Base-by-base conservation (phyloP, 148 eudicot genomes). In the Vaccinium vitisidaea region DNA sequence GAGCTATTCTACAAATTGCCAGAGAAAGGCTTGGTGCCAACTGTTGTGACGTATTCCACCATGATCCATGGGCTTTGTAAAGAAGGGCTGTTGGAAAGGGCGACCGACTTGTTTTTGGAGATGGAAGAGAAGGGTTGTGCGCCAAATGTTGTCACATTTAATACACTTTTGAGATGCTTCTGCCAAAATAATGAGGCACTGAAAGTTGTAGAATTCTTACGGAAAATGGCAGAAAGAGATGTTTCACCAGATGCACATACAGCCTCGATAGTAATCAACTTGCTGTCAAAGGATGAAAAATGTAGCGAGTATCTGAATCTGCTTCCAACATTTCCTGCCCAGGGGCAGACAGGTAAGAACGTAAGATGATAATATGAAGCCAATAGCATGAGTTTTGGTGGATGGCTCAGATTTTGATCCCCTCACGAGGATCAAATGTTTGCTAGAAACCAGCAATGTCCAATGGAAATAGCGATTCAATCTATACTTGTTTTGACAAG, bases 281-380 rank as follows among this genome's bases (percentile, higher is more conserved):
- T 85, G 43, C 80, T 85, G 55, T 27, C 58, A 25, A 75, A 49
- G 75, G 84, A 52, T 15, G 50, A 50, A 75, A 32, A 73, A 2
- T 36, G 78, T 63, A 55, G 48, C 21, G 39, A 52, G 75, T 86
- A 83, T 75, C 50, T 82, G 30, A 55, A 25, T 32, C 52, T 83
- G 79, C 84, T 88, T 43, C 81, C 18, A 61, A 53, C 67, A 15
- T 82, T 49, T 77, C 67, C 86, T 65, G 53, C 75, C 52, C 36
- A 53, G 59, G 74, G 27, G 50, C 16, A 18, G 74, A 18, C 25
- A 23, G 63, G 23, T 9, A 58, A 78, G 73, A 85, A 79, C 86
- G 84, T 88, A 90, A 58, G 83, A 14, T n/a, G 88, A 87, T 80
- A 82, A 90, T 79, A 63, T 76, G 84, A 84, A 18, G 85, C 86